These are phyloP conservation scores for Phaseolus coccineus DNA, from an alignment of 331 rosid genomes.

Conservation along the genomic window DNA sequence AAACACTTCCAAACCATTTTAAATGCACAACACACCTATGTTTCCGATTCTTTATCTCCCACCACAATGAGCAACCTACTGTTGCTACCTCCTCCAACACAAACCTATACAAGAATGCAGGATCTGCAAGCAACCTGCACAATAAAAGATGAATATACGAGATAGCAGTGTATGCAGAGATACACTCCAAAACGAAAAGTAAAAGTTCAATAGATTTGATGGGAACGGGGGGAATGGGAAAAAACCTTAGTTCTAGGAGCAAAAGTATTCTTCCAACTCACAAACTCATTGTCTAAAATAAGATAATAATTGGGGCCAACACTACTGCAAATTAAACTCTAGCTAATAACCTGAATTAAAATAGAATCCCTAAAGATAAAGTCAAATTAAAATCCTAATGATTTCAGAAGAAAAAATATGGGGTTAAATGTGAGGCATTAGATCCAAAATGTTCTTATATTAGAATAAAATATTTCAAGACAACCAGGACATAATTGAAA, in stretches of 20 bases:
- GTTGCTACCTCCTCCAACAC: conserved; percentile 81
- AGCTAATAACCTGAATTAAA: background rate
- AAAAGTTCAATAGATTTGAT: background rate
- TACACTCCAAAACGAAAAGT: conserved; percentile 19
- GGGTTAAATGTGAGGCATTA: conserved; percentile 1
- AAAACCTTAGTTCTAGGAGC: background rate
- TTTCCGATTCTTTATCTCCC: conserved; percentile 83
- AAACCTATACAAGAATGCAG: conserved; percentile 79
- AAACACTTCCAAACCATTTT: conserved; percentile 26
- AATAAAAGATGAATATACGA: conserved; percentile 26
- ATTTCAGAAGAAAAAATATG: conserved; percentile 27
- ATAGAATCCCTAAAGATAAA: background rate
- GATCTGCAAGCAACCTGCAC: conserved; percentile 91
- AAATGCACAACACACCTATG: conserved; percentile 61
- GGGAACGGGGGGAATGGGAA: background rate
- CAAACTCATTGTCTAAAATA: background rate
- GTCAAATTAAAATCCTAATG: conserved; percentile 24
- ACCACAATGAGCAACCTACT: conserved; percentile 79
- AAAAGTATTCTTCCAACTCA: background rate
- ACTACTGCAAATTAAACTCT: background rate
- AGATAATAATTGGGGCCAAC: background rate
- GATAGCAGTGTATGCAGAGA: conserved; percentile 21
- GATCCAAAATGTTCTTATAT: conserved; percentile 17
- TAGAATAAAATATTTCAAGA: conserved; percentile 27
- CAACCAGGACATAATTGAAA: conserved; percentile 43